Base-by-base conservation (phyloP, 2,329 filamentous ascomycete species). In the Colletotrichum trifolii region DNA sequence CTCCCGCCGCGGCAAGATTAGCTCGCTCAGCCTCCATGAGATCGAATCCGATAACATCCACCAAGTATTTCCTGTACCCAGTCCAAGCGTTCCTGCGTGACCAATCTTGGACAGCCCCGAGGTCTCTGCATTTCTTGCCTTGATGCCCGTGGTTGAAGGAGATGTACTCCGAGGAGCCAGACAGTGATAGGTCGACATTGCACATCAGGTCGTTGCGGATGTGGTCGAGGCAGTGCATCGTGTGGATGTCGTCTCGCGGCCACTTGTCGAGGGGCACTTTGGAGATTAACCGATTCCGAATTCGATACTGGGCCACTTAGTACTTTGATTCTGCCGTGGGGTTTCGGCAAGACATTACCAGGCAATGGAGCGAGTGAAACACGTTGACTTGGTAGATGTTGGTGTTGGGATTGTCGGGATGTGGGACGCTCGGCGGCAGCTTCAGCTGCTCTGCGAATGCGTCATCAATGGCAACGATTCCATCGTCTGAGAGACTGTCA, bases 211-310 rank as follows among this genome's bases (percentile, higher is more conserved):
- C 25, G 12, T 55, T 35, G 6, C 57, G 40, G 10, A 60, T 13
- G 9, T 60, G 57, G 10, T 60, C 50, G 6, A 60, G n/a, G 11
- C 49, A 60, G 11, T 60, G 57, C 57, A 60, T 55, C 1, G 57
- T 54, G 8, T 55, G 57, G 34, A 55, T 55, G 11, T 55, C 57
- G 8, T 60, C 55, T 7, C 57, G 57, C 6, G 57, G 57, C 57
- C 57, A 55, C 11, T 15, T 46, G 2, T 60, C 42, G 42, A 60
- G 42, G 2, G 49, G n/a, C 8, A 60, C 10, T 7, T 55, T 48
- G 8, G 49, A 60, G 11, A 54, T 48, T 0, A 60, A 12, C 10
- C 57, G 25, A 35, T 60, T 60, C 5, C 57, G 40, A 13, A 60
- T 55, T 12, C 57, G 57, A 12, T 55, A 60, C 57, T 60, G 8